A percentile compares a stretch with the other conserved stretches of the same genome.
phyloP scores from a whole-genome alignment of 75 land plant species.

The Cryptomeria japonica region DNA sequence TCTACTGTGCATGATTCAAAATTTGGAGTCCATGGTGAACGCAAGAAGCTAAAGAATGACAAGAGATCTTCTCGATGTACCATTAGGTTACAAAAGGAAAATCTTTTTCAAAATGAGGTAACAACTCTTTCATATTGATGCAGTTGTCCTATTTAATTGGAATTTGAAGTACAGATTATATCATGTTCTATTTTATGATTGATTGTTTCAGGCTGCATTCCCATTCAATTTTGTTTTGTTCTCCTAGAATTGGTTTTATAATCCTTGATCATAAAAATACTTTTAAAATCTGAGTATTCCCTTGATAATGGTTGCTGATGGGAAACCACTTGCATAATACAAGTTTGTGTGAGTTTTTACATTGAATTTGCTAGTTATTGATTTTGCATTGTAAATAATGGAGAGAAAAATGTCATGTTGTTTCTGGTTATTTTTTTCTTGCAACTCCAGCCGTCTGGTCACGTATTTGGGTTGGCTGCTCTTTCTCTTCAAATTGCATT shows the following conservation, averaged over 20 bases:
- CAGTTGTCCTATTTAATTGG: background rate
- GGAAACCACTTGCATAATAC: background rate
- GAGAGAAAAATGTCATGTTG: background rate
- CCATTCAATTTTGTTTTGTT: background rate
- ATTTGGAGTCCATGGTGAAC: background rate
- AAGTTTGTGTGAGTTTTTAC: background rate
- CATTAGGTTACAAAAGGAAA: background rate
- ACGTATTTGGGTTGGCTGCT: background rate
- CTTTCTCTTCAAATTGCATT: background rate
- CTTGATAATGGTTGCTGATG: background rate
- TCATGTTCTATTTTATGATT: background rate
- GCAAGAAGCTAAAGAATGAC: constrained; percentile 1
- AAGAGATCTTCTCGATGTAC: background rate
- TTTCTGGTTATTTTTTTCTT: background rate
- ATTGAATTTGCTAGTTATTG: background rate
- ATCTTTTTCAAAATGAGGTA: constrained; percentile 4
- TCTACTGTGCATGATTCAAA: background rate
- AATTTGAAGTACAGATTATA: background rate
- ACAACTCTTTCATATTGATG: background rate
- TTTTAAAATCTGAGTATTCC: background rate
- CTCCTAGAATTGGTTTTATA: background rate
- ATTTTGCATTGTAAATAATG: background rate
- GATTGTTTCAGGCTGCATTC: background rate
- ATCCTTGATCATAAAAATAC: background rate
- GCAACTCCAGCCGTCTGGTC: background rate